Conservation (phyloP, 805 yeast species). For the Groenewaldozyma salmanticensis region DNA sequence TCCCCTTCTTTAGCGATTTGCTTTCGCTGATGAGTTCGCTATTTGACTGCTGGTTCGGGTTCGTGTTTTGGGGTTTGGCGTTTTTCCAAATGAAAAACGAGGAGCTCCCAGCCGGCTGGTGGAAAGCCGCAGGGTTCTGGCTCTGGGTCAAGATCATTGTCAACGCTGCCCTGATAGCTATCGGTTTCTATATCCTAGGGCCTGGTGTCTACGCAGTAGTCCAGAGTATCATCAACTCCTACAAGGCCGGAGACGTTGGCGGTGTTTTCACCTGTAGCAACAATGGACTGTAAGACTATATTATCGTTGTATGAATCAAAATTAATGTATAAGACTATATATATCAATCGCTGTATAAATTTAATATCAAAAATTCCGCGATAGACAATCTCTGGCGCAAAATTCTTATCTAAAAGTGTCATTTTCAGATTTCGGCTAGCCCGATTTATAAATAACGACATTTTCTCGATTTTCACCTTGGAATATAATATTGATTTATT, state of each 20-base stretch:
- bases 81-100: constrained; percentile 36
- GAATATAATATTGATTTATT: no score
- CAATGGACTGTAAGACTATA: constrained; percentile 29
- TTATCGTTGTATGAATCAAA: no score
- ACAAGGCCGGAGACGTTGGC: constrained; percentile 40
- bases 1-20: constrained; percentile 53
- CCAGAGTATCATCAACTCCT: constrained; percentile 44
- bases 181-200: constrained; percentile 48
- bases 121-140: constrained; percentile 16
- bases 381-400: no score
- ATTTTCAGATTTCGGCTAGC: no score
- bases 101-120: constrained; percentile 28
- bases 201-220: constrained; percentile 51
- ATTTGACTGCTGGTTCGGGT: constrained; percentile 59
- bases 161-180: constrained; percentile 32
- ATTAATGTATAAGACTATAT: no score
- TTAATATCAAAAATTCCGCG: no score
- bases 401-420: no score
- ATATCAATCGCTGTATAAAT: no score
- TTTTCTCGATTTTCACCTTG: no score
- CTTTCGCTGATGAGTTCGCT: constrained; percentile 50
- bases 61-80: constrained; percentile 53
- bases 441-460: no score
- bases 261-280: constrained; percentile 42
- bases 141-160: constrained; percentile 32